These are phyloP conservation scores for Collybia sordida DNA, from an alignment of 768 basidiomycete species.

Conservation along the genomic window DNA sequence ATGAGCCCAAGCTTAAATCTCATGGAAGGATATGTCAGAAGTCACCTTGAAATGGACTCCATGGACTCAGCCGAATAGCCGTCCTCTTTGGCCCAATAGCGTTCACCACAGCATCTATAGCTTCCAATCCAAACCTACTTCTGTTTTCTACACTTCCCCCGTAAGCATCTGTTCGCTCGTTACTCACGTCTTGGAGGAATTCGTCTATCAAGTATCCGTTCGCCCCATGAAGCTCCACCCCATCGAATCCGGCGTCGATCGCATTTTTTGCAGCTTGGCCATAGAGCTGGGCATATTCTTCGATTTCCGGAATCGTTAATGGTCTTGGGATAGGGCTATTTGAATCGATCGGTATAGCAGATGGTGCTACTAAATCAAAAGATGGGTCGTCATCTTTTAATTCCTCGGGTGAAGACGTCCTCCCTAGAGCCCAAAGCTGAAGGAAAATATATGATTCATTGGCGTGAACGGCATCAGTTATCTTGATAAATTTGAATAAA, in stretches of 20 bases:
- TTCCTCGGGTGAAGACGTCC: conserved; percentile 30
- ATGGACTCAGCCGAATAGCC: conserved; percentile 59
- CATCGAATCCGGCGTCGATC: conserved; percentile 67
- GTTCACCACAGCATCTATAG: conserved; percentile 48
- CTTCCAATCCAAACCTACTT: conserved; percentile 53
- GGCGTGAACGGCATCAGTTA: conserved; percentile 58
- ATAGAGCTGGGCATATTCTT: conserved; percentile 49
- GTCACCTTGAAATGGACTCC: conserved; percentile 40
- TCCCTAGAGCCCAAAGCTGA: conserved; percentile 61
- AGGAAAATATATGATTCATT: conserved; percentile 45
- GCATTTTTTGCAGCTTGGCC: conserved; percentile 56
- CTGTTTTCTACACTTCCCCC: conserved; percentile 68
- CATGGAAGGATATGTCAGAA: conserved; percentile 3
- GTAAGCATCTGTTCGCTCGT: conserved; percentile 62
- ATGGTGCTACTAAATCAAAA: conserved; percentile 32
- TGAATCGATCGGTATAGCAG: conserved; percentile 21
- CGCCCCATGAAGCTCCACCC: conserved; percentile 47
- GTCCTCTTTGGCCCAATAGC: conserved; percentile 56
- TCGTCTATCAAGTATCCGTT: conserved; percentile 57
- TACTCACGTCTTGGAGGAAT: conserved; percentile 58
- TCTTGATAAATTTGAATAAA: conserved; percentile 24
- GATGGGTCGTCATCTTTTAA: conserved; percentile 36
- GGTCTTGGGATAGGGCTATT: conserved; percentile 30
- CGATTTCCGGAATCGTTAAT: conserved; percentile 47
- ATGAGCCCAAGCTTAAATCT: conserved; percentile 14